These are phyloP conservation scores for Tephrocybe sp. DNA, from an alignment of 768 basidiomycete species.

Conservation along the genomic window DNA sequence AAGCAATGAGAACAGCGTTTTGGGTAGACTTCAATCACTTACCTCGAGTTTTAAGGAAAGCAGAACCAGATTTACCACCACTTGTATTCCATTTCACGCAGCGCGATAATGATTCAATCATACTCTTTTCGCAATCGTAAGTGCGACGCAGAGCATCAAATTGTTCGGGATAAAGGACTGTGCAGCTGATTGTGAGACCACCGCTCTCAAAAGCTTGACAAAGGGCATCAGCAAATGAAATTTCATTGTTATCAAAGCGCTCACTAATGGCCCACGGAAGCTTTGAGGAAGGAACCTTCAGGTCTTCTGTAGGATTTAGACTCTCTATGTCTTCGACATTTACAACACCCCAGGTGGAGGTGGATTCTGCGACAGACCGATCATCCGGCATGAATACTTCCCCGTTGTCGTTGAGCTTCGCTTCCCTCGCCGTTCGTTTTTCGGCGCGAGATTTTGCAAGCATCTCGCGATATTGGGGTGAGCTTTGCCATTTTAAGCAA, in stretches of 20 bases:
- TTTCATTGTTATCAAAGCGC: conserved; percentile 24
- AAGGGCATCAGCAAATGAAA: conserved; percentile 9
- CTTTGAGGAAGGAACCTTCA: conserved; percentile 74
- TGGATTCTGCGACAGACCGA: conserved; percentile 74
- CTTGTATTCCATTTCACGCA: conserved; percentile 96
- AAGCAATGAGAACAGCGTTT: not conserved
- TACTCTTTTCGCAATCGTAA: conserved; percentile 92
- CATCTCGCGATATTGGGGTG: conserved; percentile 82
- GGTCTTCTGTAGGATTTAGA: conserved; percentile 73
- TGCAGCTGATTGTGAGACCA: conserved; percentile 88
- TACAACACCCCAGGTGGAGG: conserved; percentile 92
- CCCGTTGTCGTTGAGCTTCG: conserved; percentile 58
- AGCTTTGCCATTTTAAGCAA: conserved; percentile 42
- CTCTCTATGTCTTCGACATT: conserved; percentile 71
- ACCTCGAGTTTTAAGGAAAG: conserved; percentile 96
- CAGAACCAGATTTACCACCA: conserved; percentile 96
- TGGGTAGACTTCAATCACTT: conserved; percentile 13
- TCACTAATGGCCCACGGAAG: conserved; percentile 81
- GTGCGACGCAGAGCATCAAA: conserved; percentile 92
- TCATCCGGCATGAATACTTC: conserved; percentile 96
- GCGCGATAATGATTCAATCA: conserved; percentile 89
- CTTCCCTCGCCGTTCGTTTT: conserved; percentile 65
- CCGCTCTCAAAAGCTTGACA: conserved; percentile 86
- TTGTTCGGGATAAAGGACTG: conserved; percentile 93
- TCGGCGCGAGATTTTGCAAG: conserved; percentile 75